Conservation (phyloP, 495 filamentous ascomycete genomes). For the Tuber microsphaerosporum region DNA sequence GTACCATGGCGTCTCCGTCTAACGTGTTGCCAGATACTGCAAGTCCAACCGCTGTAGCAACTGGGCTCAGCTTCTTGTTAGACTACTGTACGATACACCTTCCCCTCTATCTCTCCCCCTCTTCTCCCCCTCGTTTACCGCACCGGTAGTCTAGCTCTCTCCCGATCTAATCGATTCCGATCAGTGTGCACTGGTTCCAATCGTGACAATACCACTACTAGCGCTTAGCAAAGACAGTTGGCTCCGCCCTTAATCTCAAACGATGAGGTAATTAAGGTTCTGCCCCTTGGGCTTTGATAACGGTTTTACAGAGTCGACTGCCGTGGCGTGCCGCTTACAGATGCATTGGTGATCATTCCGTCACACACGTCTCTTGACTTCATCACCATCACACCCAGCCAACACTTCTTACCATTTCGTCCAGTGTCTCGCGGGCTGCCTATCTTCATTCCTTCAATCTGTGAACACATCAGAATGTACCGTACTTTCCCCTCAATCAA, state of each 20-base stretch:
- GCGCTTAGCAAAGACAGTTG: not conserved
- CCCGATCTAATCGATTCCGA: not conserved
- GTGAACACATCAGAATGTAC: not conserved
- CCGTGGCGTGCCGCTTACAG: not conserved
- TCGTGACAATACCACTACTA: not conserved
- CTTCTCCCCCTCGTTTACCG: not conserved
- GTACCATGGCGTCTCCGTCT: not conserved
- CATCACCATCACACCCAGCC: not conserved
- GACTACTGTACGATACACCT: not conserved
- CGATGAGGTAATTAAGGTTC: not conserved
- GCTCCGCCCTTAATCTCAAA: not conserved
- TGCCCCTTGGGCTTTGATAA: not conserved
- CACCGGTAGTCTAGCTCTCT: not conserved
- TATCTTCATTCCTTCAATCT: not conserved
- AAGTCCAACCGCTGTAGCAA: not conserved
- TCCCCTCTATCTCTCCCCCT: not conserved
- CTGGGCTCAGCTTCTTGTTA: not conserved
- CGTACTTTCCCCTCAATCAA: not conserved
- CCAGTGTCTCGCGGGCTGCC: not conserved
- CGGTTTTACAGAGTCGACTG: not conserved
- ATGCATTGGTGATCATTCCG: not conserved
- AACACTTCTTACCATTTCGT: not conserved
- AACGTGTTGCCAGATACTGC: not conserved
- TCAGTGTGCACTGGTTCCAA: not conserved
- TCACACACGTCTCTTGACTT: not conserved